Base-by-base conservation (phyloP, 331 rosid species). In the Quercus tomentella region DNA sequence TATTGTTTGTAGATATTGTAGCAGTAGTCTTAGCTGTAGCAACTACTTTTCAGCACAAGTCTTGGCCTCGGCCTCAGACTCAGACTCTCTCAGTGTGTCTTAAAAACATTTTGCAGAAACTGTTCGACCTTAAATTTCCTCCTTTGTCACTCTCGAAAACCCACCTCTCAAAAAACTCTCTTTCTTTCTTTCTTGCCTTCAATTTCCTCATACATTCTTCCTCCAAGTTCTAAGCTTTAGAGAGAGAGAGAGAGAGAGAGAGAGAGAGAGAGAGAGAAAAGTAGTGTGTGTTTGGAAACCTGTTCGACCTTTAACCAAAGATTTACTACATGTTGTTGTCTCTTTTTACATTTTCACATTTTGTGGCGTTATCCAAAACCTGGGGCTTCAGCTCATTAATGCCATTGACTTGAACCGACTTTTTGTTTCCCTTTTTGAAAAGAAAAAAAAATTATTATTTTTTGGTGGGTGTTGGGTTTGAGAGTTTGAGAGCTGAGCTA, bases 91-190 rank as follows among this genome's bases (percentile, higher is more conserved):
- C 17, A 49, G 54, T 49, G 54, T 49, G 84, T 74, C 90, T 83
- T 91, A 85, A 82, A 79, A 67, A 20, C 72, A 20, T 86, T 88
- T 72, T 76, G 80, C 78, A 71, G 78, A 84, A 92, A 56, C 91
- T 82, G 89, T 85, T 91, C 86, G 77, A 70, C 85, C 45, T 82
- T 89, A 78, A 88, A 68, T 69, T 57, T 73, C 61, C 31, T 16
- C 28, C 21, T 35, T 72, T 66, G 73, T 73, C 25, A 70, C 82
- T 58, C 76, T 77, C 71, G 18, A 63, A 73, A 17, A 45, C 60
- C 51, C 54, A 26, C 79, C 72, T 76, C 54, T 6, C 77, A 52
- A 37, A 73, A 82, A 66, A 41, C 79, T 75, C n/a, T 76, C 35
- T 16, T 77, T 61, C 81, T 77, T 0, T 72, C 21, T 66, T 14